A percentile compares a stretch with the other conserved stretches of the same genome.
Evolutionary conservation across 305 asterid genomes (phyloP).

Genomic region (Fraxinus platypoda): DNA sequence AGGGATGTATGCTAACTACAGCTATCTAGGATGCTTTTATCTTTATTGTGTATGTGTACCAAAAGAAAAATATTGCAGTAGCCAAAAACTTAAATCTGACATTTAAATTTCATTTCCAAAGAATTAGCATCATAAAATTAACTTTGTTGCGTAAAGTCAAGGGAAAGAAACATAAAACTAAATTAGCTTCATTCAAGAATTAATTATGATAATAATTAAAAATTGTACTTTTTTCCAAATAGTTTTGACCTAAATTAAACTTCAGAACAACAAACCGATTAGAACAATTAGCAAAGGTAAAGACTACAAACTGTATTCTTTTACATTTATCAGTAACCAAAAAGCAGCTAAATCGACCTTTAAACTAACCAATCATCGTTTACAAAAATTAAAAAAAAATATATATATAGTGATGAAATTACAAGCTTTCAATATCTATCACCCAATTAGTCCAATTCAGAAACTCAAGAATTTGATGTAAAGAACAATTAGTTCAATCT

Average conservation of each 20-base stretch:
- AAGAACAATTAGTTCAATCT: neutral
- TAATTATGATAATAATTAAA: neutral
- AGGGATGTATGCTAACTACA: neutral
- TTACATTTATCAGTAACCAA: neutral
- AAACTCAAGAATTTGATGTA: neutral
- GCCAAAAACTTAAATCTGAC: neutral
- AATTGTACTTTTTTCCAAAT: neutral
- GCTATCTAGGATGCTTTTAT: neutral
- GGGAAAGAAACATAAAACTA: neutral
- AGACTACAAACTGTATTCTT: neutral
- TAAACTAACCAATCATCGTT: neutral
- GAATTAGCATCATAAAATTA: neutral
- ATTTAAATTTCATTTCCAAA: neutral
- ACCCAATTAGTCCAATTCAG: slow-evolving; percentile 20
- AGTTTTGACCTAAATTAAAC: neutral
- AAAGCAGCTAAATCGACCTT: neutral
- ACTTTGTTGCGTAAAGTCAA: neutral
- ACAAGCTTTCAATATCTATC: slow-evolving; percentile 2
- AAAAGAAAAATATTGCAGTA: neutral
- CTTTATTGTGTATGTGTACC: neutral
- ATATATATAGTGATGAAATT: slow-evolving; percentile 13
- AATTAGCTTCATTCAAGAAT: neutral
- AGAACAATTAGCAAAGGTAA: neutral
- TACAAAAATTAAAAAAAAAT: neutral
- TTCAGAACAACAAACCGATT: neutral